Evolutionary conservation across 208 protist genomes (phyloP), one percentile per base, ranked within the genome.

Genomic region (Vickermania spadyakhi): DNA sequence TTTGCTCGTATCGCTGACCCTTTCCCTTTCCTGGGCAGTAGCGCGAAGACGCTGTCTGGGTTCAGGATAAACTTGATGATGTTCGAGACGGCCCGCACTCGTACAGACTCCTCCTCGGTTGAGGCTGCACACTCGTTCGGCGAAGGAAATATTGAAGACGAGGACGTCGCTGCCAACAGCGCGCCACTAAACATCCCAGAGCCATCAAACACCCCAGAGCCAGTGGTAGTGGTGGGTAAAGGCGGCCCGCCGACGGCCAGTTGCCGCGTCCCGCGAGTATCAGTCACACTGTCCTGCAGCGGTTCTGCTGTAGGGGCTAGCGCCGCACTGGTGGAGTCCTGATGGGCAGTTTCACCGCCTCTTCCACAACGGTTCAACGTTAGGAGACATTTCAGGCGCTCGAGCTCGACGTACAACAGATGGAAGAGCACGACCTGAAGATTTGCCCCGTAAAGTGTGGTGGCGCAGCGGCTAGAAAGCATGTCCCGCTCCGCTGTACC

Each of bases 11-110:
- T 7, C 7, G 36, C 36, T n/a, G 36, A 45, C 11, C 36, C 36
- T 18, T 45, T 45, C 18, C 36, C 36, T n/a, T 7, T 45, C 36
- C 18, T 45, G 36, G 36, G 36, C 11, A 45, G 42, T 28, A 68
- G 60, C 52, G 70, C 81, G 57, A 90, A 75, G 28, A 89, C 71
- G 70, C 86, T 89, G 23, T 70, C 86, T 4, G 81, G 86, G 31
- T 86, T 68, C 31, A 93, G 63, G 26, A 93, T 77, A 30, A 93
- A 82, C 52, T 85, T 85, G 28, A 90, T 66, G 61, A 93, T 82
- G 68, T 93, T 89, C n/a, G 68, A 25, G 42, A 73, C 74, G 36
- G 89, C 75, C 29, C 64, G 55, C 31, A 90, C 59, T 18, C 82
- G 82, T 50, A 89, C 67, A 31, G 69, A 67, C 58, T 90, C 86